Evolutionary conservation across 176 grass and related monocot genomes (phyloP), one percentile per base, ranked within the genome.

Genomic region (Phyllostachys edulis): DNA sequence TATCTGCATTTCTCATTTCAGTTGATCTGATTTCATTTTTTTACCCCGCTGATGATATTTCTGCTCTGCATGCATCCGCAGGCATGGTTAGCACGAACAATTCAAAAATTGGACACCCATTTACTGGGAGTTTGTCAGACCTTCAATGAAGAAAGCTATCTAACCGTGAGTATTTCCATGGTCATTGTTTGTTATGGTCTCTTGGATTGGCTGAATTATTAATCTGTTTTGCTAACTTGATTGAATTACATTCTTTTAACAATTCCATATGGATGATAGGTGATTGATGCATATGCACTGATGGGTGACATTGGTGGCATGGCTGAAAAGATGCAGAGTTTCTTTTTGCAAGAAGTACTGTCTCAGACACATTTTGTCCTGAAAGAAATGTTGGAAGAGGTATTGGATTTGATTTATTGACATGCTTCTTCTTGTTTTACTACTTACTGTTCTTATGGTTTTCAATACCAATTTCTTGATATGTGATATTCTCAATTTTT

Each of bases 271-370:
- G 74, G 52, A 87, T 79, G 18, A 67, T 76, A 99, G 96, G 96
- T 87, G 63, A 74, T 99, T 81, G 96, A 99, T 87, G 96, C 96
- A 67, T 99, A 96, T 76, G 91, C 96, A 76, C 62, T 99, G 65
- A 95, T 99, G 96, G 96, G 96, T 90, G 93, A 99, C 57, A 73
- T 96, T 34, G 80, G 82, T 85, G 96, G 96, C 79, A 95, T 99
- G 91, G 96, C 89, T 75, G 96, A 99, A 88, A 99, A 99, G 88
- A 98, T 98, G 73, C 96, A 98, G 84, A 98, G 93, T 87, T 99
- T 94, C 87, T 99, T 96, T 92, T 91, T 99, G 84, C 93, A 99
- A 91, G 96, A 99, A 96, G 91, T 99, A 71, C 83, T 99, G 54
- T 96, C 96, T 86, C 88, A 78, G 85, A 99, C 96, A 78, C 96